Evolutionary conservation across 1,284 basidiomycete genomes (phyloP), one percentile per base, ranked within the genome.

Genomic region (Cutaneotrichosporon cavernicola): DNA sequence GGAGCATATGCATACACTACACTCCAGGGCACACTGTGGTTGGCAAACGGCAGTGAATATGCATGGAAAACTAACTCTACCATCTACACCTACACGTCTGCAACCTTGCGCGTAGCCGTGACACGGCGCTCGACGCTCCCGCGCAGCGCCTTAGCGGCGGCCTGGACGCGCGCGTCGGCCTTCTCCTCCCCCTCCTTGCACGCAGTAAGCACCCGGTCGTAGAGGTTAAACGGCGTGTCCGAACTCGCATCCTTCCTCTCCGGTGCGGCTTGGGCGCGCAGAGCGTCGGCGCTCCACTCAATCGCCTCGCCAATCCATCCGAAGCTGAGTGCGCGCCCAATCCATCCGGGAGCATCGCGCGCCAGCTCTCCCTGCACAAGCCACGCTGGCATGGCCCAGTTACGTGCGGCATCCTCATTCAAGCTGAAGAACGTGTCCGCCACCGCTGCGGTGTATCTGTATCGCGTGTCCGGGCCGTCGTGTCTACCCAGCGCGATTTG

Each of bases 221-320:
- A 85, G 60, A 96, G 84, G 65, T 87, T 87, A 75, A 94, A 96
- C 5, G 93, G 91, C 32, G 92, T 81, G 86, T 90, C 91, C 4
- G 51, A 59, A 0, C 89, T 88, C 47, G 84, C 84, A 2, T 88
- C 84, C 61, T 85, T 84, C 40, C 83, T 86, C n/a, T 85, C 83
- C 47, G 89, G 82, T 32, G 84, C 83, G 63, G 84, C 86, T 32
- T 85, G 84, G 88, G 90, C 38, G 5, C 85, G 84, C 56, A 94
- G 83, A 66, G 94, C 80, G 43, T 86, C 83, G 49, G 90, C 77
- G 18, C 88, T 85, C 75, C 91, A 86, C 65, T 88, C 86, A 47
- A 95, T 82, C 5, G 92, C 92, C 64, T 88, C 86, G 61, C 87
- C 86, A n/a, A 95, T 81, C 70, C 89, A 84, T 64, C 93, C 94